These are phyloP conservation scores for Phytophthora rubi DNA, from an alignment of 352 stramenopile genomes.

Conservation along the genomic window DNA sequence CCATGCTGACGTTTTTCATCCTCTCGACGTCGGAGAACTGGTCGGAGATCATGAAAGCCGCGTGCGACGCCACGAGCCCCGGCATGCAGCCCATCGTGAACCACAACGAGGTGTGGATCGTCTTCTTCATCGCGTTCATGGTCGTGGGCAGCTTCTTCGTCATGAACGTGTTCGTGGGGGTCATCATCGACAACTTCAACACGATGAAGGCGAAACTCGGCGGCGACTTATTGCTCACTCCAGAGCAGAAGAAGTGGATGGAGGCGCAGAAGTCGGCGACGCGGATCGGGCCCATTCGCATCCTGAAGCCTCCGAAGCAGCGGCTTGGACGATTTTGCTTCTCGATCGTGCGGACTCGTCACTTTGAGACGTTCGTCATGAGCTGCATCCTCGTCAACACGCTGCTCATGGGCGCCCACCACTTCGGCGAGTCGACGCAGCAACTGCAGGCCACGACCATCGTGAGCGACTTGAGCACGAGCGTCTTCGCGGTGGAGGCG, in stretches of 20 bases:
- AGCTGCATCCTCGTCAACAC: slow-evolving; percentile 89
- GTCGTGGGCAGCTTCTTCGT: slow-evolving; percentile 88
- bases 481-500: slow-evolving; percentile 87
- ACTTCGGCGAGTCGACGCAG: slow-evolving; percentile 72
- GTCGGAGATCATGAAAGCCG: slow-evolving; percentile 89
- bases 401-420: slow-evolving; percentile 85
- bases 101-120: neutral
- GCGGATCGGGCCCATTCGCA: slow-evolving; percentile 57
- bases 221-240: slow-evolving; percentile 77
- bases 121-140: slow-evolving; percentile 31
- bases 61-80: slow-evolving; percentile 78
- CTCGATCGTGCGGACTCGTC: slow-evolving; percentile 48
- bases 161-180: slow-evolving; percentile 92
- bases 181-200: slow-evolving; percentile 95
- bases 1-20: slow-evolving; percentile 90
- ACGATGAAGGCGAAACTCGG: slow-evolving; percentile 78
- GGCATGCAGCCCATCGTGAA: slow-evolving; percentile 88
- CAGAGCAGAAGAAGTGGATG: slow-evolving; percentile 88
- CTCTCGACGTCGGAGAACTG: slow-evolving; percentile 93
- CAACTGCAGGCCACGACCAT: slow-evolving; percentile 31
- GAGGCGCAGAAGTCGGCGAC: slow-evolving; percentile 60
- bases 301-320: slow-evolving; percentile 53
- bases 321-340: slow-evolving; percentile 60
- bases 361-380: slow-evolving; percentile 90
- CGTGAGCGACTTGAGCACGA: slow-evolving; percentile 85